Evolutionary conservation across 2,329 filamentous ascomycete genomes (phyloP).

Genomic region (Stromatinia cepivora): DNA sequence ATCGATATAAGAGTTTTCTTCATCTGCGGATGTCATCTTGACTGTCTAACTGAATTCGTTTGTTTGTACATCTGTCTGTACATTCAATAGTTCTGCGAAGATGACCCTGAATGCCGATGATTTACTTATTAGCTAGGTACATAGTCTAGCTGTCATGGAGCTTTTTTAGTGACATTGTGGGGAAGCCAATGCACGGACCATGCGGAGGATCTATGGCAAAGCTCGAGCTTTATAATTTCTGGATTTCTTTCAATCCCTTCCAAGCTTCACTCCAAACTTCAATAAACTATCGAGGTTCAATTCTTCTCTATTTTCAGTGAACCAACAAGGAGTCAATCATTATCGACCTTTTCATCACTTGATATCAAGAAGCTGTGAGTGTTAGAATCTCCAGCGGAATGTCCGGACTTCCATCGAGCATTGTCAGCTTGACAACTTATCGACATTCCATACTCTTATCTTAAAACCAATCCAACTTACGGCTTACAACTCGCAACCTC

Average conservation of each 20-base stretch:
- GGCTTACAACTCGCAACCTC: not conserved
- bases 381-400: not conserved
- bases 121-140: not conserved
- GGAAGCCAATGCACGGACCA: slow-evolving; percentile 16
- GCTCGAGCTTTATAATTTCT: not conserved
- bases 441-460: slow-evolving; percentile 3
- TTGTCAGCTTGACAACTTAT: slow-evolving; percentile 11
- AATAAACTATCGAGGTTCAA: not conserved
- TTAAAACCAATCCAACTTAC: not conserved
- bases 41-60: not conserved
- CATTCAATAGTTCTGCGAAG: not conserved
- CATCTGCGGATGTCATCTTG: slow-evolving; percentile 43
- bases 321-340: not conserved
- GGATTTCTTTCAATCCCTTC: not conserved
- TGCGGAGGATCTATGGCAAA: not conserved
- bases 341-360: not conserved
- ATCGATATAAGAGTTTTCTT: slow-evolving; percentile 86
- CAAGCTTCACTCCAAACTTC: not conserved
- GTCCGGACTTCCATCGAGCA: slow-evolving; percentile 5
- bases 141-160: slow-evolving; percentile 18
- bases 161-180: slow-evolving; percentile 5
- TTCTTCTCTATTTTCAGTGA: not conserved
- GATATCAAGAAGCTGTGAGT: not conserved
- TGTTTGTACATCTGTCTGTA: slow-evolving; percentile 3
- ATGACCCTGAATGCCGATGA: not conserved